phyloP scores from a whole-genome alignment of 164 flowering plant species.

The Houttuynia cordata region DNA sequence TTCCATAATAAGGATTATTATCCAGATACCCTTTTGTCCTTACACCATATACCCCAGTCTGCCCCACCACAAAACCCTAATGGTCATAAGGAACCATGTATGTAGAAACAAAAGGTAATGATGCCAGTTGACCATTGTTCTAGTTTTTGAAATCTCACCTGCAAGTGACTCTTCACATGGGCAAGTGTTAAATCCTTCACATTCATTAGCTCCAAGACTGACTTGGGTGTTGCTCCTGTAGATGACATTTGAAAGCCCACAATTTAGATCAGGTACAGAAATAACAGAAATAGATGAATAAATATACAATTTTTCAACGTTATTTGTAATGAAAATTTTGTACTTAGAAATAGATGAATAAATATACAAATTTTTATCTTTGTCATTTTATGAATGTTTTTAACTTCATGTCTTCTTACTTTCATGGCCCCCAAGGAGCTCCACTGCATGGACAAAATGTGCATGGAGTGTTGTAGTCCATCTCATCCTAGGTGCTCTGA shows the following conservation, averaged over 20 bases:
- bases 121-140: neutral
- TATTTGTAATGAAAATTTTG: no score
- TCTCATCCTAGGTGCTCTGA: constrained; percentile 93
- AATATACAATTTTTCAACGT: no score
- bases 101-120: constrained; percentile 1
- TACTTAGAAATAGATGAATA: neutral
- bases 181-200: constrained; percentile 93
- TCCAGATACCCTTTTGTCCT: constrained; percentile 24
- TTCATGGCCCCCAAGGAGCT: constrained; percentile 97
- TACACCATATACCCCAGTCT: constrained; percentile 8
- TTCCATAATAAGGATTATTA: constrained; percentile 20
- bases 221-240: constrained; percentile 89
- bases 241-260: neutral
- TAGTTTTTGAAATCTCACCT: constrained; percentile 26
- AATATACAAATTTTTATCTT: no score
- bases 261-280: neutral
- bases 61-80: constrained; percentile 19
- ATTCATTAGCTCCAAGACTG: constrained; percentile 85
- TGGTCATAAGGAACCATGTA: constrained; percentile 1
- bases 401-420: constrained; percentile 28
- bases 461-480: constrained; percentile 96
- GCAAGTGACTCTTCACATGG: constrained; percentile 89
- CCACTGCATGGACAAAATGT: constrained; percentile 89
- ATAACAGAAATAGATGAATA: no score
- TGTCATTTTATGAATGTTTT: neutral